These are phyloP conservation scores for Gossypium bickii DNA, from an alignment of 345 rosid genomes.

Conservation along the genomic window DNA sequence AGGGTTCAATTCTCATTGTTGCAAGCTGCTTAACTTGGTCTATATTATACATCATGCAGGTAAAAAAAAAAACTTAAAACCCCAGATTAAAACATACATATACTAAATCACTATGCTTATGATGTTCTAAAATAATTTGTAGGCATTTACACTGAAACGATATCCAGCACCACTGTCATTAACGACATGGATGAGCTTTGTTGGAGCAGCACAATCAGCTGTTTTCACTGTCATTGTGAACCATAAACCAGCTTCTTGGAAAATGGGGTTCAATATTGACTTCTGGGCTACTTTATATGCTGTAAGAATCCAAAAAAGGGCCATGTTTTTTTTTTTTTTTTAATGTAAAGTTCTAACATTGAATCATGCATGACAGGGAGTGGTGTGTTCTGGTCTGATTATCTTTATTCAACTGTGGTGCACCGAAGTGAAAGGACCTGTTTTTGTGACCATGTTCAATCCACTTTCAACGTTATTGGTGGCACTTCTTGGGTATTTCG, in stretches of 20 bases:
- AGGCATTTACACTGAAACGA: constrained; percentile 56
- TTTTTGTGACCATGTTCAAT: too few species aligned
- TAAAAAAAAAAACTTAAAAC: constrained; percentile 8
- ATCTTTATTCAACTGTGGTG: too few species aligned
- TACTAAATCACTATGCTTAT: neutral
- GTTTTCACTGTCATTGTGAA: constrained; percentile 40
- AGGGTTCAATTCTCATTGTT: constrained; percentile 54
- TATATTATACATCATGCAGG: constrained; percentile 67
- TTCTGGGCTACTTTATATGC: constrained; percentile 54
- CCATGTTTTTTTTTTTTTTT: neutral
- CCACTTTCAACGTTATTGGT: too few species aligned
- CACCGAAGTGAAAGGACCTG: too few species aligned
- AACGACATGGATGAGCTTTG: constrained; percentile 56
- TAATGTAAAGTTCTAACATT: neutral
- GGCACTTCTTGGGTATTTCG: constrained; percentile 2
- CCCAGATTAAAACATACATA: neutral
- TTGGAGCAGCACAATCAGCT: constrained; percentile 63
- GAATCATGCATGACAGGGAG: neutral
- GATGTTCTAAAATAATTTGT: constrained; percentile 4
- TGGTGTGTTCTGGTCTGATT: too few species aligned
- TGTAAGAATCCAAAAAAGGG: constrained; percentile 29
- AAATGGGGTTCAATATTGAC: constrained; percentile 47
- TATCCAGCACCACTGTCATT: constrained; percentile 65
- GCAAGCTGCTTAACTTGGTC: constrained; percentile 66
- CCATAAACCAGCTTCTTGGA: constrained; percentile 49